Evolutionary conservation across 1,139 yeast genomes (phyloP), one percentile per base, ranked within the genome.

Genomic region (Hanseniaspora sp.): DNA sequence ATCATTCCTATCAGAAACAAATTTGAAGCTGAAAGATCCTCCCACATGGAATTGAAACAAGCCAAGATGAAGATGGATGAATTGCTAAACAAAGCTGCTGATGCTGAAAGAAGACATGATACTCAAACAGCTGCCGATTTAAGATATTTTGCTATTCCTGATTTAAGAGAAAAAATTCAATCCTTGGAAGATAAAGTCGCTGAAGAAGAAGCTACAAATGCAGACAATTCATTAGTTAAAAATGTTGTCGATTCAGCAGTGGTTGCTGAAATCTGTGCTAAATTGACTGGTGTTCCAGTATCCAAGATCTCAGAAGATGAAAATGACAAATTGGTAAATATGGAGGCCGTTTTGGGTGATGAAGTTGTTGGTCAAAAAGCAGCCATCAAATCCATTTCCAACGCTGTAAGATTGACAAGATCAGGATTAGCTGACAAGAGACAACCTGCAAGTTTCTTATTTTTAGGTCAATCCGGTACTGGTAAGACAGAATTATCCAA

Each of bases 281-380:
- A 95, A 67, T 76, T 94, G 62, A 92, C 98, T 12, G 98, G 98
- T 67, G 90, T 92, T 58, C 98, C 98, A n/a, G 97, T 92, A n/a
- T 79, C 85, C 60, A 92, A 92, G 71, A 77, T 92, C 64, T 85
- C 95, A 3, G 96, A 88, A 71, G 95, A 96, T 34, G 99, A 92
- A 70, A 92, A 92, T 69, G 74, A 87, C 56, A 90, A 90, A 72
- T 81, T 92, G 65, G 87, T 92, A 64, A 85, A 84, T 64, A 92
- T 92, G 97, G 99, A 92, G 71, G 81, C 77, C 61, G 95, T 80
- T 59, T 77, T 92, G 58, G 75, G 95, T 34, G 72, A 78, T 33
- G 83, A 79, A 57, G 98, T 92, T 60, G 96, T 94, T 61, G 99
- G 99, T 43, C 99, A 92, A 73, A 74, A 84, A 55, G 96, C 87